These are phyloP conservation scores for Solanum appendiculatum DNA, from an alignment of 257 asterid species.

Conservation along the genomic window DNA sequence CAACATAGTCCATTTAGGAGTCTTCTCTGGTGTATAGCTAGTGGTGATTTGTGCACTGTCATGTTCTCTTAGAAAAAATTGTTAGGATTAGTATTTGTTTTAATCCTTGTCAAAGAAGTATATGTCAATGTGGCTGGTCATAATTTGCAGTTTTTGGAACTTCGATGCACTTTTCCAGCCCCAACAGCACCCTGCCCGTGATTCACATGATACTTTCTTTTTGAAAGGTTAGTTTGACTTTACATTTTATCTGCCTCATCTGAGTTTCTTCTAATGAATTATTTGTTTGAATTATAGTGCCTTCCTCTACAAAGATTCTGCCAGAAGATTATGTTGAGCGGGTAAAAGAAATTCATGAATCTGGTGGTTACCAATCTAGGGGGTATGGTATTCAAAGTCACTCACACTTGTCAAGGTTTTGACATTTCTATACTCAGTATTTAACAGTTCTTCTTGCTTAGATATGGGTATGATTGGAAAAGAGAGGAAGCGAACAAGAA, in stretches of 20 bases:
- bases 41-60: neutral
- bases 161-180: constrained; percentile 99
- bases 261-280: constrained; percentile 8
- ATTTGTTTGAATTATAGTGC: constrained; percentile 36
- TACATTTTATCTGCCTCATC: constrained; percentile 2
- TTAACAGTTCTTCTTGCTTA: constrained; percentile 7
- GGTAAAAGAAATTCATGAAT: constrained; percentile 76
- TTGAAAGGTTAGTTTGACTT: constrained; percentile 49
- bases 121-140: neutral
- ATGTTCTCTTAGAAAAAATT: neutral
- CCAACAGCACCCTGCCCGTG: constrained; percentile 99
- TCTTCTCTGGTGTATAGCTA: neutral
- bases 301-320: constrained; percentile 63
- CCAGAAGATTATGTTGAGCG: constrained; percentile 95
- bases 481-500: constrained; percentile 95
- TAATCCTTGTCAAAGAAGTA: neutral
- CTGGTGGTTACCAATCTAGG: constrained; percentile 90
- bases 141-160: constrained; percentile 79
- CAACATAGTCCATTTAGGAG: neutral
- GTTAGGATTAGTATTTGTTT: neutral
- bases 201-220: constrained; percentile 97
- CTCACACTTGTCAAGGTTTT: neutral
- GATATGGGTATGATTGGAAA: constrained; percentile 92
- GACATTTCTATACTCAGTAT: neutral
- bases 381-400: constrained; percentile 43